These are phyloP conservation scores for Alisma plantagoaquatica DNA, from an alignment of 106 monocot genomes.

Conservation along the genomic window DNA sequence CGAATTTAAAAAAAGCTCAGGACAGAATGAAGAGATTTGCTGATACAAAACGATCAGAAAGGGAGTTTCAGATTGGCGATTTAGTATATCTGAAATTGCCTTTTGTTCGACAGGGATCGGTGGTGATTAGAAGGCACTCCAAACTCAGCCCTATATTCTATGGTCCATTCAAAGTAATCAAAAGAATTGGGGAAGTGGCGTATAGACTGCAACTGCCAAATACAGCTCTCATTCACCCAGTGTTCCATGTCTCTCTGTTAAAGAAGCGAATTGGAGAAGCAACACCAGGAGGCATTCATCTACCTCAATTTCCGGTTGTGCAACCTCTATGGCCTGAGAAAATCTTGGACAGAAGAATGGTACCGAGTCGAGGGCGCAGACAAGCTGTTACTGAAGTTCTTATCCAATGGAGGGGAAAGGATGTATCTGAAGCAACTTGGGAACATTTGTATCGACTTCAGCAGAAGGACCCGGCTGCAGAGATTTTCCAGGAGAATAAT, in stretches of 20 bases:
- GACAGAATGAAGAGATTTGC: background rate
- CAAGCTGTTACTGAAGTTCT: too few species aligned
- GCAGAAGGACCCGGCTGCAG: too few species aligned
- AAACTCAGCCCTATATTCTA: background rate
- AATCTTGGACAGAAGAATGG: too few species aligned
- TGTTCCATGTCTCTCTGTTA: background rate
- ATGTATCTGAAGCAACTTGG: too few species aligned
- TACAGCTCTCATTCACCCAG: background rate
- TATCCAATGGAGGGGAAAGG: too few species aligned
- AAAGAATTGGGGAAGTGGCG: background rate
- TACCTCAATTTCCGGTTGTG: too few species aligned
- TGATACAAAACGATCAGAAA: background rate
- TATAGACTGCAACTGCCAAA: background rate
- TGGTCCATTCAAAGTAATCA: background rate
- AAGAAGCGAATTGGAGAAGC: background rate
- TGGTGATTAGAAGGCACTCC: too few species aligned
- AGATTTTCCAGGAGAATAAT: too few species aligned
- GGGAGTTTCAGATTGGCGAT: background rate
- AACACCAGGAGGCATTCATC: background rate
- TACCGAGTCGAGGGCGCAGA: too few species aligned
- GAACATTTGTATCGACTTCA: too few species aligned
- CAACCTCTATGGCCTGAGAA: too few species aligned
- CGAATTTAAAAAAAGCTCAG: background rate
- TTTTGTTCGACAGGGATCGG: background rate
- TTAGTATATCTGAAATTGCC: background rate